These are phyloP conservation scores for Lasiosphaeria ovina DNA, from an alignment of 495 filamentous ascomycete genomes.

Conservation along the genomic window DNA sequence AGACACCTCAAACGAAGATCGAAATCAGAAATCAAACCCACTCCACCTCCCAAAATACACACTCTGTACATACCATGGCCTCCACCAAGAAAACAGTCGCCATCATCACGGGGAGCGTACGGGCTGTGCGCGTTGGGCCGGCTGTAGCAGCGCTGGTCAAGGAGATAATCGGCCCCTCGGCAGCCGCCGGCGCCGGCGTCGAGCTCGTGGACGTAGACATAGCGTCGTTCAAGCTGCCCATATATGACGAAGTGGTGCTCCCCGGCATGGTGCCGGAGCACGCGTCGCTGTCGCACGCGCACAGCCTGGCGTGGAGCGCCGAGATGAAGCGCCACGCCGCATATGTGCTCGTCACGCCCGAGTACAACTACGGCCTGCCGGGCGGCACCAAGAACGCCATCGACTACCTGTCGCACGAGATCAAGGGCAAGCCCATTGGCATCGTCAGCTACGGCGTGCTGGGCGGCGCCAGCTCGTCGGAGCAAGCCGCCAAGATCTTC, in stretches of 20 bases:
- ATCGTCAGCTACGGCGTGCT: conserved; percentile 56
- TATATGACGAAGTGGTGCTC: conserved; percentile 55
- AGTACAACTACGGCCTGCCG: conserved; percentile 46
- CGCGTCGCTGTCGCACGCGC: conserved; percentile 44
- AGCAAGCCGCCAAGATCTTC: conserved; percentile 33
- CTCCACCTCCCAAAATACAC: not conserved
- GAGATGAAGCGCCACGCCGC: conserved; percentile 47
- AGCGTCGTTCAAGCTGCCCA: conserved; percentile 50
- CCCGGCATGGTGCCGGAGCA: conserved; percentile 45
- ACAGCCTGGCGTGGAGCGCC: conserved; percentile 50
- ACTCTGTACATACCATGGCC: not conserved
- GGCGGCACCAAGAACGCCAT: conserved; percentile 62
- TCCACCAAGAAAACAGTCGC: conserved; percentile 36
- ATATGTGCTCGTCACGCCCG: conserved; percentile 58
- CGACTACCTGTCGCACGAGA: conserved; percentile 60
- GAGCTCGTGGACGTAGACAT: conserved; percentile 46
- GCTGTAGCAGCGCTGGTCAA: conserved; percentile 36
- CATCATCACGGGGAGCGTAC: conserved; percentile 39
- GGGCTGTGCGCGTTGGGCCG: conserved; percentile 36
- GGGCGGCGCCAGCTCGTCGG: conserved; percentile 47
- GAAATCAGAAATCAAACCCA: not conserved
- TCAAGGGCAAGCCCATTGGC: conserved; percentile 56
- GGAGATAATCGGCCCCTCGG: conserved; percentile 23
- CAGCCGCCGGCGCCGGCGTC: conserved; percentile 21
- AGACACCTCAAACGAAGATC: too few relatives aligned